These are phyloP conservation scores for Hypoxylon intermedium DNA, from an alignment of 495 filamentous ascomycete genomes.

Conservation along the genomic window DNA sequence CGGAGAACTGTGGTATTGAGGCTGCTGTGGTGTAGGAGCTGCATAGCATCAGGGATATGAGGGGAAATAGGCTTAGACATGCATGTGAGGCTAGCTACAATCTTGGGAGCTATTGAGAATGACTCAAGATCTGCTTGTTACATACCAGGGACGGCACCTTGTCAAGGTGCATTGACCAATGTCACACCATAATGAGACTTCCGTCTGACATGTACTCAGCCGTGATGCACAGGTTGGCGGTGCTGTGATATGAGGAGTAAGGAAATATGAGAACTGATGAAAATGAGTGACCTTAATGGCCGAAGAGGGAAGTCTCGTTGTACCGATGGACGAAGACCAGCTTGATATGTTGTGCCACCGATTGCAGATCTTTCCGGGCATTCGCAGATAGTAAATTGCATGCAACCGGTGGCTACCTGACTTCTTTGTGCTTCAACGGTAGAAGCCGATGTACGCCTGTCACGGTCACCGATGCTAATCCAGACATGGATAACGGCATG, in stretches of 20 bases:
- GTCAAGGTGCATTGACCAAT: background rate
- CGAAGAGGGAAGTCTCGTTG: background rate
- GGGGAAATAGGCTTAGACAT: no score
- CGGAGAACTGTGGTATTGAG: no score
- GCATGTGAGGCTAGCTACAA: no score
- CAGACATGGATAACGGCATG: background rate
- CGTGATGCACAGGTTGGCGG: background rate
- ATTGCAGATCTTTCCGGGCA: background rate
- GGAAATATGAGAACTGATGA: background rate
- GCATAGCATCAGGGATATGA: no score
- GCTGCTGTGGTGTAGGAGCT: no score
- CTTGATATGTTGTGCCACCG: background rate
- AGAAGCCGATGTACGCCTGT: background rate
- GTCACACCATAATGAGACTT: background rate
- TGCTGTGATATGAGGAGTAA: background rate
- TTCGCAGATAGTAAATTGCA: background rate
- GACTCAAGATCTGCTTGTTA: no score
- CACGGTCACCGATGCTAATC: background rate
- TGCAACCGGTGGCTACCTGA: slow-evolving; percentile 14
- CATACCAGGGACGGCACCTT: background rate
- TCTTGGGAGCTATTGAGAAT: no score
- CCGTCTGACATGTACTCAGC: background rate
- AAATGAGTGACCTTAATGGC: background rate
- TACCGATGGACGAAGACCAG: background rate
- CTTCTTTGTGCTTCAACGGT: background rate